Base-by-base conservation (phyloP, 768 basidiomycete species). In the Phlegmacium glaucopus region DNA sequence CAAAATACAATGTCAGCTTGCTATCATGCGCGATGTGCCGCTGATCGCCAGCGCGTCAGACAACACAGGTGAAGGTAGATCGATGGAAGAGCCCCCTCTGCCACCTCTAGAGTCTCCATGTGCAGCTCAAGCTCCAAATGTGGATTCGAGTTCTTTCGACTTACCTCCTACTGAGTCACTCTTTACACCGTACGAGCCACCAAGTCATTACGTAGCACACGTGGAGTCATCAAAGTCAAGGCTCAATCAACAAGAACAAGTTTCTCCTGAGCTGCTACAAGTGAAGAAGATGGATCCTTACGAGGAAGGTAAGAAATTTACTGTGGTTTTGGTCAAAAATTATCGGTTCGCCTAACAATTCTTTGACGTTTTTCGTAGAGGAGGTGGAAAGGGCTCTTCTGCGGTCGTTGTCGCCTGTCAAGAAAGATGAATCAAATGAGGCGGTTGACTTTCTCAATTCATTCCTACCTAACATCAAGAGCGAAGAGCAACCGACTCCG, bases 201-300 rank as follows among this genome's bases (percentile, higher is more conserved):
- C 39, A 7, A 40, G 15, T 22, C 39, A 40, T 5, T 40, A 40
- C 39, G 11, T 18, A 11, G 16, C 39, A 9, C 13, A 15, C 17
- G 12, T 22, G 6, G 25, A 22, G 39, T 6, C 12, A 40, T 40
- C 39, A 18, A 40, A n/a, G 9, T 12, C 4, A 6, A 40, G 9
- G 25, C 9, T 6, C 39, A 16, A 22, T 25, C n/a, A 17, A 39
- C 38, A 10, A 26, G n/a, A 22, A 22, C 22, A 2, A 6, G n/a
- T 34, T 34, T 2, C 9, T 34, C 4, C 10, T 9, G 29, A 38
- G 30, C 41, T 17, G 27, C 35, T 28, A n/a, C 22, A 34, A 15
- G 43, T 48, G 8, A 51, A 48, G 35, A 61, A 61, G 42, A 48
- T 56, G 38, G 61, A 61, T 27, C 60, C 58, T 8, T 55, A 61